Percentiles rank a stretch among this genome's conserved stretches.
These are phyloP conservation scores for Gentiana dahurica DNA, from an alignment of 257 asterid genomes.

Conservation along the genomic window DNA sequence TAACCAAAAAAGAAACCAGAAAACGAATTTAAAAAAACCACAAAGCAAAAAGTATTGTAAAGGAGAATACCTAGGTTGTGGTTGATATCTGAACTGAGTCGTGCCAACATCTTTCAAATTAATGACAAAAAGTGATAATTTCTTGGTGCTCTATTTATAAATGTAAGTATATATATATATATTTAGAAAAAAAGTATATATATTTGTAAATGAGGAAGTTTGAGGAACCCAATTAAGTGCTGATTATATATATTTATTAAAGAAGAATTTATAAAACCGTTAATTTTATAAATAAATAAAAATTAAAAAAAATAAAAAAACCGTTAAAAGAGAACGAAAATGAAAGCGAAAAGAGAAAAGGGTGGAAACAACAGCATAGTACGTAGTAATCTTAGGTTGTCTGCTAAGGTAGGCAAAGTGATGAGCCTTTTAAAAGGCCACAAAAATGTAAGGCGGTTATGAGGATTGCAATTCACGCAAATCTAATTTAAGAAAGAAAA, in stretches of 20 bases:
- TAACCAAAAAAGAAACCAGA: not conserved
- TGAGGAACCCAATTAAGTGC: not conserved
- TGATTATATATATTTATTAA: not conserved
- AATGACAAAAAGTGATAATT: not conserved
- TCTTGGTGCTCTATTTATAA: not conserved
- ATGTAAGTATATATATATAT: too few relatives aligned
- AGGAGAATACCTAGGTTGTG: not conserved
- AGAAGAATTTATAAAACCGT: slow-evolving; percentile 1
- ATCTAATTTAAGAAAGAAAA: slow-evolving; percentile 1
- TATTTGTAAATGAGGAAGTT: not conserved
- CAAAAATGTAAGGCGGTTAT: slow-evolving; percentile 19
- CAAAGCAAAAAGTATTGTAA: not conserved
- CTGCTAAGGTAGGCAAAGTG: slow-evolving; percentile 13
- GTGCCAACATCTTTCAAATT: slow-evolving; percentile 32
- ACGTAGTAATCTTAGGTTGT: slow-evolving; percentile 8
- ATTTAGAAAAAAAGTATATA: not conserved
- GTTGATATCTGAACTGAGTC: slow-evolving; percentile 20
- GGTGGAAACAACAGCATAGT: not conserved
- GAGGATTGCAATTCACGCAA: slow-evolving; percentile 32
- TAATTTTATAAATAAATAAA: not conserved
- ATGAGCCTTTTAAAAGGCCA: slow-evolving; percentile 22
- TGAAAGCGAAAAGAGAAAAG: slow-evolving; percentile 4
- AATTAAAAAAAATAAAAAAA: not conserved
- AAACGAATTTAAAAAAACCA: not conserved
- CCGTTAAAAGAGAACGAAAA: not conserved